Base-by-base conservation (phyloP, 2,329 filamentous ascomycete species). In the Colletotrichum spinosum region DNA sequence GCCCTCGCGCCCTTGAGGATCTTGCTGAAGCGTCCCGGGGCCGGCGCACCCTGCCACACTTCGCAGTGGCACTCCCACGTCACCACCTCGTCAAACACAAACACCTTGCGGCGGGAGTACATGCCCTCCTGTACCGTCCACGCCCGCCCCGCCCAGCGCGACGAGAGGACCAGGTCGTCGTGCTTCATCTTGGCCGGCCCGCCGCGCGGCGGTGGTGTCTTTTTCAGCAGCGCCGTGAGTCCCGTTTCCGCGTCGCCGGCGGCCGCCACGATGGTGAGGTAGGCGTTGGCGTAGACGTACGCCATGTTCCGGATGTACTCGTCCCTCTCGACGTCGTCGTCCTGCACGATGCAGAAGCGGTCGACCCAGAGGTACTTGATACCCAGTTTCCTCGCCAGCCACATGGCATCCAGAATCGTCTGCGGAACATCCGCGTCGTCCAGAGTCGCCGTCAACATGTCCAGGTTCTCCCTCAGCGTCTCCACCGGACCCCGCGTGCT, bases 41-140 rank as follows among this genome's bases (percentile, higher is more conserved):
- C 35, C 45, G 62, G 62, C 37, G 68, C 55, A 38, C 62, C 67
- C 57, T 81, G 76, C 78, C 80, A 82, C 4, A 76, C 70, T 39
- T 81, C 77, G 71, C 80, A 82, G 68, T 83, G 80, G 55, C 80
- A 83, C 64, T 82, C 78, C 80, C 80, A 82, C 2, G 79, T 80
- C 11, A 81, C 73, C 8, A 73, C 64, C 25, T 82, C 78, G 37
- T 80, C 76, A 55, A 82, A 82, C 68, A 83, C 77, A 70, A 79
- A 82, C 55, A 82, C 73, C 10, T 75, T 74, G 9, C 80, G 78
- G 35, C 80, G 74, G 33, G 80, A 78, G 67, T 82, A 83, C 12
- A 81, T 69, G 2, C 73, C 72, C 63, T 83, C 80, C 63, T 82
- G 78, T 15, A 83, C 70, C 6, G 80, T 82, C 80, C 80, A 83